A percentile compares a stretch with the other conserved stretches of the same genome.
phyloP scores from a whole-genome alignment of 495 filamentous ascomycete genomes.

The Talaromyces liani region DNA sequence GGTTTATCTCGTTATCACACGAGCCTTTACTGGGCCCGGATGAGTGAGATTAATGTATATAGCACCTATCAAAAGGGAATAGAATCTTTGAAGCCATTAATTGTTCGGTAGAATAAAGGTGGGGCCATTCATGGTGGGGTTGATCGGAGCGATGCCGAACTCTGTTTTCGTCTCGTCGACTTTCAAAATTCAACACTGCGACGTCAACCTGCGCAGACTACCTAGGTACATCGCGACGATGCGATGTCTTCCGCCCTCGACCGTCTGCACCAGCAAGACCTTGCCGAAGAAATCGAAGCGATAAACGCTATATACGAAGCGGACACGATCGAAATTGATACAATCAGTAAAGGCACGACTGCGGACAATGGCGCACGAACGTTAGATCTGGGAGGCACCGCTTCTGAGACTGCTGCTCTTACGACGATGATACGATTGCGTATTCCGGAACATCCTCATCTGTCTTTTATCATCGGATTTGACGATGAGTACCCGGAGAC shows the following conservation, averaged over 20 bases:
- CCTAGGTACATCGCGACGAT: not conserved
- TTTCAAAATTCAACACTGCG: not conserved
- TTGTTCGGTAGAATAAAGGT: not conserved
- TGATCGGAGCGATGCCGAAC: not conserved
- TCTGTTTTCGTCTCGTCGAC: not conserved
- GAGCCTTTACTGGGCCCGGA: conserved; percentile 18
- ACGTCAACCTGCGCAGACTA: not conserved
- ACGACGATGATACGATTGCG: conserved; percentile 30
- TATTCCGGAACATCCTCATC: conserved; percentile 33
- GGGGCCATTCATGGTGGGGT: not conserved
- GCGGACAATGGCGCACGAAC: conserved; percentile 11
- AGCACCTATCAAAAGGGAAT: not conserved
- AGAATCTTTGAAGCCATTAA: not conserved
- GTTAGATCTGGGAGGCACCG: conserved; percentile 25
- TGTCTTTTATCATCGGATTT: conserved; percentile 59
- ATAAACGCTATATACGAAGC: conserved; percentile 91
- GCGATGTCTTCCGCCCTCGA: conserved; percentile 17
- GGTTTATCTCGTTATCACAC: conserved; percentile 37
- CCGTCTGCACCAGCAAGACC: conserved; percentile 45
- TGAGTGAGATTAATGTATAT: not conserved
- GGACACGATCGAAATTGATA: conserved; percentile 46
- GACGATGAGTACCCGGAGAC: conserved; percentile 63
- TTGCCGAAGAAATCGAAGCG: conserved; percentile 76
- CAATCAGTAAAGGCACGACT: conserved; percentile 18
- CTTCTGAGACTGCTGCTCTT: conserved; percentile 13